Evolutionary conservation across 805 yeast genomes (phyloP), one percentile per base, ranked within the genome.

Genomic region (Hanseniaspora occidentalis): DNA sequence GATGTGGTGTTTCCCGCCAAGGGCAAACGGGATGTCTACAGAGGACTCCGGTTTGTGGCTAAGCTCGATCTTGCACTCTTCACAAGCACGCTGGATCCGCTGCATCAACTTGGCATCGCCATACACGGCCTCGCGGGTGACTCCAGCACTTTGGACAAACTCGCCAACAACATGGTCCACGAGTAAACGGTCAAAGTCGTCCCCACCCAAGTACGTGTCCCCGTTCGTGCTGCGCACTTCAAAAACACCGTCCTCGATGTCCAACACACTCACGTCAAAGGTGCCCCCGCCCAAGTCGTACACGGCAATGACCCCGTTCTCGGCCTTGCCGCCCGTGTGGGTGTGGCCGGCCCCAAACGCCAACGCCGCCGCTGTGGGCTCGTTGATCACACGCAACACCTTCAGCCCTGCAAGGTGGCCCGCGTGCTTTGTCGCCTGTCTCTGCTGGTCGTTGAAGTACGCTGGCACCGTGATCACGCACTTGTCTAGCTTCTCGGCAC

Each of bases 401-500:
- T 81, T 77, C 49, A 82, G 60, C 20, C 89, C 89, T n/a, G 81
- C 82, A 49, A 79, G 62, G 51, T 69, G 67, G 25, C 89, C 94
- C 1, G 89, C 84, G 53, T 71, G 71, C 54, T 81, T 79, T n/a
- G 92, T 82, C 4, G 89, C 88, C 56, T 77, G 86, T 58, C 92
- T 69, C 58, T 81, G 92, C 16, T 82, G 68, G 58, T 81, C 89
- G 59, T 81, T 80, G 64, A 82, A 82, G 56, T 82, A 82, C 6
- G 89, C 89, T 14, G 92, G 92, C 4, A 82, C 92, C 0, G 94
- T 82, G 37, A 82, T 79, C 25, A 83, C 92, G 3, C 92, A 92
- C 50, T 77, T 79, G 44, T 71, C 70, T 16, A 79, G 70, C 18
- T 66, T 54, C 45, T 63, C 61, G 47, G 70, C 19, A n/a, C 14